Evolutionary conservation across 2,329 filamentous ascomycete species (phyloP).

Genomic region (Epichloe amarillans): DNA sequence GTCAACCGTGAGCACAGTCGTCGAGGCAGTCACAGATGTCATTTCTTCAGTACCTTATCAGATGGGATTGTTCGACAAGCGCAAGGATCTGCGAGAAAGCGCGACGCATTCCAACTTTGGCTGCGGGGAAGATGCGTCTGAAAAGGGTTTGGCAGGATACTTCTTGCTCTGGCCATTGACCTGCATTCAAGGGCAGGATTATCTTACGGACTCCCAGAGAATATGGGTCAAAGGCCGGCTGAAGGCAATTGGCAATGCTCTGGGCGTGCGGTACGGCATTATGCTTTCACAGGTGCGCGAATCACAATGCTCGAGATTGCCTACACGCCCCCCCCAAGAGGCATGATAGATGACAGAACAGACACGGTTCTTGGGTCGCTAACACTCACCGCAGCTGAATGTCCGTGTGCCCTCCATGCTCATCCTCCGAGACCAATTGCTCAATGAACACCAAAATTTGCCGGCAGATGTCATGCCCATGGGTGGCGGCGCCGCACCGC

Average conservation of each 20-base stretch:
- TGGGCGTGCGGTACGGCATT: slow-evolving; percentile 44
- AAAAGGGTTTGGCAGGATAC: slow-evolving; percentile 43
- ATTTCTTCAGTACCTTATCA: slow-evolving; percentile 46
- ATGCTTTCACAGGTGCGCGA: slow-evolving; percentile 35
- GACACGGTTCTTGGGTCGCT: not conserved
- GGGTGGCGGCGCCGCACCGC: not conserved
- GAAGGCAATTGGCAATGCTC: slow-evolving; percentile 36
- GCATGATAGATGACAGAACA: too few relatives aligned
- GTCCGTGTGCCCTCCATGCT: slow-evolving; percentile 48
- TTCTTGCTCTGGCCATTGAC: slow-evolving; percentile 45
- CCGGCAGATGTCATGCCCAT: not conserved
- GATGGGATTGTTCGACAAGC: slow-evolving; percentile 41
- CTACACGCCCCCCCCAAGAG: too few relatives aligned
- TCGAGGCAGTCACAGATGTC: slow-evolving; percentile 41
- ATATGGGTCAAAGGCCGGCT: slow-evolving; percentile 40
- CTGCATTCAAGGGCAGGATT: slow-evolving; percentile 40
- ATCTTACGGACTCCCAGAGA: slow-evolving; percentile 42
- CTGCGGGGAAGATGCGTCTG: slow-evolving; percentile 33
- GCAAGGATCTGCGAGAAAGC: slow-evolving; percentile 23
- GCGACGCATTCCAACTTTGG: slow-evolving; percentile 30
- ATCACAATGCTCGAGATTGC: too few relatives aligned
- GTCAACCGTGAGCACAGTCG: slow-evolving; percentile 33
- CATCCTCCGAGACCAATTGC: slow-evolving; percentile 32
- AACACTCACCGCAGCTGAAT: slow-evolving; percentile 29
- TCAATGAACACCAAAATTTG: slow-evolving; percentile 2